Evolutionary conservation across 148 eudicot species (phyloP).

Genomic region (Rhododendron mucronatum): DNA sequence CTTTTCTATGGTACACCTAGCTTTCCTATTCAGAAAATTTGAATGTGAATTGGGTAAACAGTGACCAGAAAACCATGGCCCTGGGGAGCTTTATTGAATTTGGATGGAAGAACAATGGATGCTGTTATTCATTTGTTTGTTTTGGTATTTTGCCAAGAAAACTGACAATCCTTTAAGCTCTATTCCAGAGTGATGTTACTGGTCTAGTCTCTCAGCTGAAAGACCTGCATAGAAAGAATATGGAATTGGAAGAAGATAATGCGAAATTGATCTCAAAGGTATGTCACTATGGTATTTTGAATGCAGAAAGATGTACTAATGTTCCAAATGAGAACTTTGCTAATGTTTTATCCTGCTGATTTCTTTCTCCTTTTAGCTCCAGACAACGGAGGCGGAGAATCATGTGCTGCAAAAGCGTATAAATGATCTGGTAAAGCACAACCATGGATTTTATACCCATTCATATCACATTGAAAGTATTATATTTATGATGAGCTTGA

Average conservation of each 20-base stretch:
- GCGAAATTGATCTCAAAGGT: conserved; percentile 54
- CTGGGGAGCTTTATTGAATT: not conserved
- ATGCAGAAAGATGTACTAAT: not conserved
- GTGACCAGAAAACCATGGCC: not conserved
- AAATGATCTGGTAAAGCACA: conserved; percentile 71
- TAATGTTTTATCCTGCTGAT: not conserved
- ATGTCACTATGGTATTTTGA: not conserved
- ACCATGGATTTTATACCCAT: not conserved
- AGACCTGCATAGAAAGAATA: conserved; percentile 69
- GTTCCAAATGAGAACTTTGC: not conserved
- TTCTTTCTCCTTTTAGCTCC: conserved; percentile 46
- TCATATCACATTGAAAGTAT: not conserved
- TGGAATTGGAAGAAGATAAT: conserved; percentile 70
- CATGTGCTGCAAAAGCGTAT: conserved; percentile 52
- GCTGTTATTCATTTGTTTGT: not conserved
- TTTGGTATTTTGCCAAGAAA: not conserved
- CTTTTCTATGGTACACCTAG: not conserved
- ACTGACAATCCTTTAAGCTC: not conserved
- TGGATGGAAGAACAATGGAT: too few species aligned
- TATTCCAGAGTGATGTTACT: conserved; percentile 64
- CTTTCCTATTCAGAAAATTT: not conserved
- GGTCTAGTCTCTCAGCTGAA: conserved; percentile 80
- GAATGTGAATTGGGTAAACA: not conserved
- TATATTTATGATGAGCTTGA: not conserved
- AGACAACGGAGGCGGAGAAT: conserved; percentile 50